Percentiles rank a stretch among this genome's conserved stretches.
phyloP scores from a whole-genome alignment of 306 rosid genomes.

The Alnus glutinosa region DNA sequence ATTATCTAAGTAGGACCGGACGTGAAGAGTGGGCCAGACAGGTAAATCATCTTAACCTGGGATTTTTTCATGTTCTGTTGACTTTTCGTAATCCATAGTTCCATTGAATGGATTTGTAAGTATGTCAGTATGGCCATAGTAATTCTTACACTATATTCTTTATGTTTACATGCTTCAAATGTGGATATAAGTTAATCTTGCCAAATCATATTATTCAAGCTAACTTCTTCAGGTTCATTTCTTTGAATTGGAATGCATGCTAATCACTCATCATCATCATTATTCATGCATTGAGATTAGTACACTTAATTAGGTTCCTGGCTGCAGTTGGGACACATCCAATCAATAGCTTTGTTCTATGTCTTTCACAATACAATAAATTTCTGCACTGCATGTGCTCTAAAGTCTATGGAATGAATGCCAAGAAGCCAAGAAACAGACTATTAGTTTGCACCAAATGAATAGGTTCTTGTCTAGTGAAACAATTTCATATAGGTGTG shows the following conservation, averaged over 20 bases:
- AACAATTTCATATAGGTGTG: no score
- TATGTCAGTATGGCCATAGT: not conserved
- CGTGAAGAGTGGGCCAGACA: constrained; percentile 84
- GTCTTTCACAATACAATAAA: not conserved
- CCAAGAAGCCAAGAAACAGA: not conserved
- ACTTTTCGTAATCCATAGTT: not conserved
- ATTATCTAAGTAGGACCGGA: constrained; percentile 78
- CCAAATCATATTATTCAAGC: not conserved
- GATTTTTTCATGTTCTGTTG: not conserved
- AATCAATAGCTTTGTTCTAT: not conserved
- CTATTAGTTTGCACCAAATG: not conserved
- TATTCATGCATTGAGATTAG: no score
- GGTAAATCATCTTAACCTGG: constrained; percentile 51
- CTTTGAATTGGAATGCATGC: no score
- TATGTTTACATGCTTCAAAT: not conserved
- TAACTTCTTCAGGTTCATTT: not conserved
- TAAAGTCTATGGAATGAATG: not conserved
- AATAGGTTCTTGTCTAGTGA: no score
- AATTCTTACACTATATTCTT: not conserved
- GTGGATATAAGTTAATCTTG: not conserved
- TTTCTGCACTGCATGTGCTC: not conserved
- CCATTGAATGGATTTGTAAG: not conserved
- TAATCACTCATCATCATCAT: no score
- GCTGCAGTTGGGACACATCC: not conserved
- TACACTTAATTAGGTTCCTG: no score